Base-by-base conservation (phyloP, 768 basidiomycete species). In the Sarcodon sp. region DNA sequence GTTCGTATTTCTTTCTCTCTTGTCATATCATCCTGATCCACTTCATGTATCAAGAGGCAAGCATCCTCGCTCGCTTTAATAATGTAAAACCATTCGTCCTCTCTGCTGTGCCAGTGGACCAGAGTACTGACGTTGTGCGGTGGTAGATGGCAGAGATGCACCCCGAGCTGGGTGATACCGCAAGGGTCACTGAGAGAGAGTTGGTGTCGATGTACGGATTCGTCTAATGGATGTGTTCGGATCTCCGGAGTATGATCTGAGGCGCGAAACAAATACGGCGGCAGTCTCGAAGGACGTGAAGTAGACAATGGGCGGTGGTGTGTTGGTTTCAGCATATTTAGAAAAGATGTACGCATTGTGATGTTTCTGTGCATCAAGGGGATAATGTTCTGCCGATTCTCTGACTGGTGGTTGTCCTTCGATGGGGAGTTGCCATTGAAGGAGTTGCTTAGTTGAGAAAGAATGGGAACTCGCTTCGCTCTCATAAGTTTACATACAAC, bases 61-160 rank as follows among this genome's bases (percentile, higher is more conserved):
- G 52, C 50, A 32, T 43, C 52, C 33, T 44, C 34, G 7, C 46
- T 44, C 13, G 52, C 52, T 15, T 51, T 47, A 33, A 53, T 31
- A 33, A 53, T 27, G 37, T 48, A 53, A 16, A 50, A 38, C 52
- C 52, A 53, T 44, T 53, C 52, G 43, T 51, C 52, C 15, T 53
- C 52, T 33, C 36, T 39, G 35, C 32, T 45, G 45, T 53, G 52
- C 50, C 50, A 53, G 34, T 53, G 52, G 27, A 50, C 35, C 36
- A 44, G 35, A 21, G 52, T 47, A 37, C 46, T 47, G 45, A 45
- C 44, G 39, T 33, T 44, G 43, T 44, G 32, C 10, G 52, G 11
- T 15, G 52, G 50, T 12, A 53, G 43, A 12, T 44, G 49, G 9
- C 39, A 37, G 46, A 53, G 41, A 36, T 53, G 52, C 13, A 53